Percentiles rank a stretch among this genome's conserved stretches.
Evolutionary conservation across 2,329 filamentous ascomycete species (phyloP).

Genomic region (Diplodia scrobiculata): DNA sequence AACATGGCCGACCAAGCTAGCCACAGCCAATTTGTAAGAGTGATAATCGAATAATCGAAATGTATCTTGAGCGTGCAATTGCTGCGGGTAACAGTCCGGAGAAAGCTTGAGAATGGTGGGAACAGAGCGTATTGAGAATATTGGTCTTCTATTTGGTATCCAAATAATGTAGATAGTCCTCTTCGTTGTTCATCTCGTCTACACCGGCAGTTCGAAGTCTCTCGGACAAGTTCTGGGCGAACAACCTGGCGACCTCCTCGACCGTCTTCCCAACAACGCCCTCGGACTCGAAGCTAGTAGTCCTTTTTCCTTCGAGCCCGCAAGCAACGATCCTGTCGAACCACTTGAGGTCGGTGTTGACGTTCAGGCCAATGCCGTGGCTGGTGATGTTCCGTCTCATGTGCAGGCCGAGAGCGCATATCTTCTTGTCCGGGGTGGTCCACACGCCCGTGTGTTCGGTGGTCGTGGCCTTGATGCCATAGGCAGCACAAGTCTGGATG

Average conservation of each 20-base stretch:
- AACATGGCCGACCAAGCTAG: too few relatives aligned
- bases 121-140: not conserved
- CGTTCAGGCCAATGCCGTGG: slow-evolving; percentile 80
- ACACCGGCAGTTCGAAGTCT: slow-evolving; percentile 28
- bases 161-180: slow-evolving; percentile 19
- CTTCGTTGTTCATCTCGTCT: slow-evolving; percentile 13
- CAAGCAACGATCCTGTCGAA: slow-evolving; percentile 82
- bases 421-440: slow-evolving; percentile 63
- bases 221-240: slow-evolving; percentile 47
- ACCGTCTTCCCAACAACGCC: slow-evolving; percentile 44
- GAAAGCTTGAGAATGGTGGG: too few relatives aligned
- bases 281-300: slow-evolving; percentile 71
- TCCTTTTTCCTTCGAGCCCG: slow-evolving; percentile 75
- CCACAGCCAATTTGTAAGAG: too few relatives aligned
- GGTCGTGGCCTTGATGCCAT: slow-evolving; percentile 63
- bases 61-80: too few relatives aligned
- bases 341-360: slow-evolving; percentile 65
- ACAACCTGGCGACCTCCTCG: slow-evolving; percentile 45
- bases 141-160: not conserved
- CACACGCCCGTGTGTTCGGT: slow-evolving; percentile 85
- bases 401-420: slow-evolving; percentile 91
- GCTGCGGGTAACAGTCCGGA: too few relatives aligned
- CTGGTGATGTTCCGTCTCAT: slow-evolving; percentile 79
- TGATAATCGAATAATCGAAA: too few relatives aligned
- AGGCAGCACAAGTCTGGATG: slow-evolving; percentile 63